Evolutionary conservation across 1,139 yeast species (phyloP), one percentile per base, ranked within the genome.

Genomic region (Lodderomyces margitis): DNA sequence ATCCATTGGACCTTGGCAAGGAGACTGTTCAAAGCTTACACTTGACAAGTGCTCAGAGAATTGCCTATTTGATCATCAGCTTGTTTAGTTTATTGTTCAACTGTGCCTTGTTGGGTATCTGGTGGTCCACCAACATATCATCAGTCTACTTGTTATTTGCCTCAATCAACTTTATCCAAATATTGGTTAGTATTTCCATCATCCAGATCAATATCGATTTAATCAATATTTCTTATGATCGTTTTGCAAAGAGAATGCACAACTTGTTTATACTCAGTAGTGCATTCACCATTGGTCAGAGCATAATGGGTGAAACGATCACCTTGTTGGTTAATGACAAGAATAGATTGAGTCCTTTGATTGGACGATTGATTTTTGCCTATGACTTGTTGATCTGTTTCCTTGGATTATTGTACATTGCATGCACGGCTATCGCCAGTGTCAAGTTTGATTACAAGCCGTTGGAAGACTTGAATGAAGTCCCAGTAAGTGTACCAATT

Each of bases 141-240:
- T 38, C 50, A 12, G 43, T 48, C 28, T 41, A 43, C 40, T 36
- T 45, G 34, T 39, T 53, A 15, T 47, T 55, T 42, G 46, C 46
- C n/a, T 32, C 45, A 2, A 32, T 44, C 7, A 53, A 51, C 20
- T 34, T 52, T 3, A 36, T 47, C 10, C 49, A 49, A 27, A 45
- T 54, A 19, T 40, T 55, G 32, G 41, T 56, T 19, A 49, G 55
- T 4, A 48, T 55, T 4, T 38, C 50, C 17, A 47, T 52, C 7
- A 45, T 54, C 10, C 50, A 53, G 39, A 41, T 50, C 34, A 50
- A 48, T 43, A 20, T 49, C 23, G 36, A 39, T 24, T 30, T 46
- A 12, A 42, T 44, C 14, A 44, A 47, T 32, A 10, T 42, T 3
- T 33, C 49, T 5, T n/a, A 14, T 11, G 39, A 40, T 40, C 35